These are phyloP conservation scores for Hanseniaspora uvarum DNA, from an alignment of 1,139 yeast genomes.

Conservation along the genomic window DNA sequence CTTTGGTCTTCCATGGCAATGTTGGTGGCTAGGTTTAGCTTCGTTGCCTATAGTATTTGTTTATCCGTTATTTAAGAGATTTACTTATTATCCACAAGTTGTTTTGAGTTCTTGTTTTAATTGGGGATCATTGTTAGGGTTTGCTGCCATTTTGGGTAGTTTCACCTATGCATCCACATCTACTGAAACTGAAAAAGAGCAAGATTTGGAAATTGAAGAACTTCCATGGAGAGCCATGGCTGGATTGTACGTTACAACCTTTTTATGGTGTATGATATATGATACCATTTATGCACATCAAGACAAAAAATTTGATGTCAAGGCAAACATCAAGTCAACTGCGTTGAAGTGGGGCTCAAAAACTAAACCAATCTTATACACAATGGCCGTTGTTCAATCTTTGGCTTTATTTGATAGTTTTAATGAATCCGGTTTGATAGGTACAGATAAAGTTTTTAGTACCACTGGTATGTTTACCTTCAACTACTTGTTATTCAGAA, in stretches of 20 bases:
- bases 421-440: constrained; percentile 56
- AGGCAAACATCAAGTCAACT: constrained; percentile 88
- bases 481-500: constrained; percentile 53
- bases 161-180: neutral
- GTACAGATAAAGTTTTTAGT: constrained; percentile 58
- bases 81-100: constrained; percentile 89
- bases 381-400: constrained; percentile 57
- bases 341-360: constrained; percentile 86
- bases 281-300: constrained; percentile 97
- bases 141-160: constrained; percentile 63
- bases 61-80: constrained; percentile 86
- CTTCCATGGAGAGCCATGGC: constrained; percentile 64
- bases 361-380: constrained; percentile 58
- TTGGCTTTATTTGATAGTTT: constrained; percentile 61
- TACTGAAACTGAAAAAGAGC: neutral
- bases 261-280: constrained; percentile 88
- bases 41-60: constrained; percentile 72
- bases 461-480: constrained; percentile 52
- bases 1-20: constrained; percentile 57
- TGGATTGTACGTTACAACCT: constrained; percentile 67
- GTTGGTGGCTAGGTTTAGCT: constrained; percentile 73
- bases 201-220: constrained; percentile 40
- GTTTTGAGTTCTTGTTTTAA: constrained; percentile 73
- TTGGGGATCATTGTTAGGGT: constrained; percentile 92
- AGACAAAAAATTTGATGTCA: constrained; percentile 75